Evolutionary conservation across 768 basidiomycete genomes (phyloP), one percentile per base, ranked within the genome.

Genomic region (Pleurotus platypus): DNA sequence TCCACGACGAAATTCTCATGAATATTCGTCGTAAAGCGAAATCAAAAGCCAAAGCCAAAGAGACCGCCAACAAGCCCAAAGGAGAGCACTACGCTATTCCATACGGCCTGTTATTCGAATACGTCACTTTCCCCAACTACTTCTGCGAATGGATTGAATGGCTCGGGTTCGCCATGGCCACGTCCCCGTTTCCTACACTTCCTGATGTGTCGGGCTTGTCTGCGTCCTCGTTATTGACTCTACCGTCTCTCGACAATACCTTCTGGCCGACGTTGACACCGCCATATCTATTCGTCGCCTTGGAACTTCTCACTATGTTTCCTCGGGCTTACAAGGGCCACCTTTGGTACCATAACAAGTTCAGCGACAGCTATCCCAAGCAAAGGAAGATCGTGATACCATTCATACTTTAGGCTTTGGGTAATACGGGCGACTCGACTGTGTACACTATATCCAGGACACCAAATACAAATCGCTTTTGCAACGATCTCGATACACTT

Each of bases 121-220:
- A 82, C 65, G 75, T 98, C 63, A 92, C 93, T 5, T 96, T 87
- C 73, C 96, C 96, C 8, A 94, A 97, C 69, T 98, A 98, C 73
- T 73, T 93, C 16, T 93, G 88, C 71, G 96, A 98, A 68, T 98
- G 96, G 96, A 58, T 89, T 56, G 96, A 98, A 71, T 98, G 95
- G 94, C 62, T 84, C 8, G 93, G 90, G 6, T 98, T 88, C 69
- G 89, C 92, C 1, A 68, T 97, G 39, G 90, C 91, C 5, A 82
- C 90, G 3, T 73, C 82, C 4, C 83, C 86, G 1, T 6, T 78
- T 0, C 82, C 79, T 16, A 61, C 72, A 40, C 45, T 58, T 3
- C 45, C 66, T 15, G 53, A 64, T n/a, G 0, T 48, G 15, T 48
- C 46, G 12, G 24, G 26, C 9, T 58, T 55, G 47, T 58, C 16